Evolutionary conservation across 331 rosid species (phyloP), one percentile per base, ranked within the genome.

Genomic region (Prunus yedoensis): DNA sequence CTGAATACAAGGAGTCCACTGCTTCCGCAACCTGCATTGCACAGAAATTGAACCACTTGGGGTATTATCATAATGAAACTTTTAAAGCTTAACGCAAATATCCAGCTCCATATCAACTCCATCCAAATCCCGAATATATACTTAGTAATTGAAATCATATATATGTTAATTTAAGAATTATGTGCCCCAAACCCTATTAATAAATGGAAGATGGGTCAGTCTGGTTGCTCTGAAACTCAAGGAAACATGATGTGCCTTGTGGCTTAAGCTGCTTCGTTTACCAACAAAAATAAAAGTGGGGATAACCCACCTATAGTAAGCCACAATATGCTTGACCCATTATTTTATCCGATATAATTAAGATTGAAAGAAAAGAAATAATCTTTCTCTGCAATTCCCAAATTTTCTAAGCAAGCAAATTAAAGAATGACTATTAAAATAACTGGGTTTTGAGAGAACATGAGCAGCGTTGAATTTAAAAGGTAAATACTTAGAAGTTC

Each of bases 21-120:
- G 98, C 97, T 82, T 88, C 84, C 30, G 83, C 91, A 78, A 89
- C 96, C 98, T 93, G 85, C 81, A 79, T 79, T 77, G 74, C 25
- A 62, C 62, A n/a, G 72, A 87, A 80, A 84, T 52, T 16, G 75
- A 72, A 17, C 75, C 69, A 76, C 65, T 56, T 46, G 28, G 13
- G 5, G 18, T 25, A 51, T n/a, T 64, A 11, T 65, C 18, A 60
- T 38, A 74, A 71, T 8, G 18, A 71, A 20, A 16, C 53, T 71
- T 54, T 50, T 68, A 25, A 25, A 0, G 4, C 43, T 4, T 68
- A 47, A 68, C 6, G 35, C 25, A 70, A 53, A 53, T 10, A 52
- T 12, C 59, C 64, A 70, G 64, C 75, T 32, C 45, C 21, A 18
- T 32, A 65, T n/a, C 6, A 4, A 13, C 69, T 53, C 17, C 20